A percentile compares a stretch with the other conserved stretches of the same genome.
These are phyloP conservation scores for Venturia effusa DNA, from an alignment of 2,329 filamentous ascomycete species.

Conservation along the genomic window DNA sequence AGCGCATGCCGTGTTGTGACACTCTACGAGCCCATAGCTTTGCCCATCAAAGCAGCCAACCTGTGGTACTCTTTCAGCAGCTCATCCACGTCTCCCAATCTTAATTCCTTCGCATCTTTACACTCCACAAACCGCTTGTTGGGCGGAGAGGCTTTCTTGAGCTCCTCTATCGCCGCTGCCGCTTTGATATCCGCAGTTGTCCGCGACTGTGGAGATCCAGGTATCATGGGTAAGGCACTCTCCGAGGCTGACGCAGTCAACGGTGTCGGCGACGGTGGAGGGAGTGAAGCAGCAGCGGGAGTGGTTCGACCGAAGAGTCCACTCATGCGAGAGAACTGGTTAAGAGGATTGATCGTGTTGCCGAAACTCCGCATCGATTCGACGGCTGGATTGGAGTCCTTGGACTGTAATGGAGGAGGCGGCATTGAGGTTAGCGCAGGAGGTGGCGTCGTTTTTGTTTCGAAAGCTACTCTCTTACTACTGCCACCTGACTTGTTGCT, in stretches of 20 bases:
- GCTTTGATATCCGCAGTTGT: slow-evolving; percentile 24
- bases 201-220: not conserved
- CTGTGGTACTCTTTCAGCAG: slow-evolving; percentile 32
- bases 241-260: slow-evolving; percentile 7
- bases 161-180: slow-evolving; percentile 31
- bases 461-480: slow-evolving; percentile 45
- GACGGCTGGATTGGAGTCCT: slow-evolving; percentile 39
- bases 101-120: slow-evolving; percentile 34
- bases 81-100: slow-evolving; percentile 38
- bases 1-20: not conserved
- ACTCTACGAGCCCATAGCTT: slow-evolving; percentile 22
- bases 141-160: slow-evolving; percentile 36
- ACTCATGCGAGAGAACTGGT: slow-evolving; percentile 61
- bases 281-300: slow-evolving; percentile 32
- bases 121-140: slow-evolving; percentile 36
- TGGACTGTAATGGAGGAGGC: slow-evolving; percentile 17
- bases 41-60: slow-evolving; percentile 32
- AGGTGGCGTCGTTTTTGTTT: not conserved
- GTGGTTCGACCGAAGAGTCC: slow-evolving; percentile 60
- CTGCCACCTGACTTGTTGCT: slow-evolving; percentile 53
- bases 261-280: slow-evolving; percentile 27
- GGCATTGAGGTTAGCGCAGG: slow-evolving; percentile 19
- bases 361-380: slow-evolving; percentile 75
- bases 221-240: not conserved
- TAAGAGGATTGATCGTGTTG: slow-evolving; percentile 73